Evolutionary conservation across 2,329 filamentous ascomycete genomes (phyloP).

Genomic region (Daldinia sp.): DNA sequence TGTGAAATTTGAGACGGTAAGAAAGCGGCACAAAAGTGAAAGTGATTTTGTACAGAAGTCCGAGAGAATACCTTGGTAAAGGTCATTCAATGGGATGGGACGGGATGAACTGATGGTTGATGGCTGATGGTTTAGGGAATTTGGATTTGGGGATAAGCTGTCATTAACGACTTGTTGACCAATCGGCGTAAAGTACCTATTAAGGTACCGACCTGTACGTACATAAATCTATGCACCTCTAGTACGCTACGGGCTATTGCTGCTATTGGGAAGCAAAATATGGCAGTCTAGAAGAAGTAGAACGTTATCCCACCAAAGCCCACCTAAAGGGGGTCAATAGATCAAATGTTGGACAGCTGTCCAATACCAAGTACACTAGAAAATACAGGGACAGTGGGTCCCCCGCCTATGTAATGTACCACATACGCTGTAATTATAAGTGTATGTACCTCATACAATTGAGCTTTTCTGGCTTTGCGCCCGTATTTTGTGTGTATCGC

Average conservation of each 20-base stretch:
- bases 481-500: conserved; percentile 10
- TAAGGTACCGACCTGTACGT: conserved; percentile 13
- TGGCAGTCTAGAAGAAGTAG: conserved; percentile 30
- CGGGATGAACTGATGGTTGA: conserved; percentile 16
- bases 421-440: too few species aligned
- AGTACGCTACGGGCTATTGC: not conserved
- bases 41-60: conserved; percentile 4
- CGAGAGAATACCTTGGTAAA: conserved; percentile 3
- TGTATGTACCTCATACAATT: not conserved
- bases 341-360: conserved; percentile 27
- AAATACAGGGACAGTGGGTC: conserved; percentile 6
- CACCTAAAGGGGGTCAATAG: conserved; percentile 23
- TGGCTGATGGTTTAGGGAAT: conserved; percentile 18
- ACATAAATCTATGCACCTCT: not conserved
- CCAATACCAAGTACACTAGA: conserved; percentile 29
- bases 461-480: conserved; percentile 12
- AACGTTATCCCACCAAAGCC: conserved; percentile 22
- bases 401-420: conserved; percentile 1
- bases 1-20: conserved; percentile 18
- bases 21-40: conserved; percentile 31
- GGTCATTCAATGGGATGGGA: conserved; percentile 18
- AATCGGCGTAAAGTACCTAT: conserved; percentile 33
- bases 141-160: conserved; percentile 40
- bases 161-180: conserved; percentile 37
- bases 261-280: not conserved